These are phyloP conservation scores for Pestalotiopsis sp. DNA, from an alignment of 2,329 filamentous ascomycete genomes.

Conservation along the genomic window DNA sequence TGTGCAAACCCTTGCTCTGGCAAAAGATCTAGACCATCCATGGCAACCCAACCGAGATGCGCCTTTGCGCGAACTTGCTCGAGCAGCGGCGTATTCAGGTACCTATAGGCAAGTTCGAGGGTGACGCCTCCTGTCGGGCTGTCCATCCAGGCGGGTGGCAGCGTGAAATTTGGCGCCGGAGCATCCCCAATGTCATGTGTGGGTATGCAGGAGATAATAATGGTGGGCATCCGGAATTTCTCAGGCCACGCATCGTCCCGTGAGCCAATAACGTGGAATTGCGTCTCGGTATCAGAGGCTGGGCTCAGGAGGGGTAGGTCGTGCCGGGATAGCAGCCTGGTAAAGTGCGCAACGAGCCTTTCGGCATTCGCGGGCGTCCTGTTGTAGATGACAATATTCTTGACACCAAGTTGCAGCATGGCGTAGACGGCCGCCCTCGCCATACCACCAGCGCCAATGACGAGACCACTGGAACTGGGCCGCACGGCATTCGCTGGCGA, in stretches of 20 bases:
- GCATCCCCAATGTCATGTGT: slow-evolving; percentile 67
- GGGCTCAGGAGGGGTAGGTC: slow-evolving; percentile 46
- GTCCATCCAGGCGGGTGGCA: slow-evolving; percentile 70
- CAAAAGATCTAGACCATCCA: slow-evolving; percentile 76
- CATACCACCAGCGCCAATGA: slow-evolving; percentile 75
- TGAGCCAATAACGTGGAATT: slow-evolving; percentile 61
- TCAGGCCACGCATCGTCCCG: slow-evolving; percentile 67
- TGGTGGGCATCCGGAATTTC: slow-evolving; percentile 66
- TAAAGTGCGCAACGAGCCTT: slow-evolving; percentile 71
- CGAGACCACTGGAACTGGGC: slow-evolving; percentile 56
- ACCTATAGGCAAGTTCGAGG: slow-evolving; percentile 75
- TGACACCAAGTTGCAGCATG: slow-evolving; percentile 76
- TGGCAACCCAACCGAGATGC: slow-evolving; percentile 70
- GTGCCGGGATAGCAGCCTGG: slow-evolving; percentile 50
- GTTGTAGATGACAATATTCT: slow-evolving; percentile 76
- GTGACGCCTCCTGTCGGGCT: slow-evolving; percentile 77
- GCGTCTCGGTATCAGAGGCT: slow-evolving; percentile 42
- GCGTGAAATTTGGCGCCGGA: slow-evolving; percentile 70
- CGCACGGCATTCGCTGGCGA: slow-evolving; percentile 72
- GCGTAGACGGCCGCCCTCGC: slow-evolving; percentile 78
- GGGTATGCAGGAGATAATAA: slow-evolving; percentile 78
- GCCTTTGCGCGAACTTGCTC: slow-evolving; percentile 65
- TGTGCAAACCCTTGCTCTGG: slow-evolving; percentile 82
- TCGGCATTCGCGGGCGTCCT: slow-evolving; percentile 69
- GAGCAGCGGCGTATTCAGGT: slow-evolving; percentile 71